These are phyloP conservation scores for Gloeostereum incarnatum DNA, from an alignment of 768 basidiomycete genomes.

Conservation along the genomic window DNA sequence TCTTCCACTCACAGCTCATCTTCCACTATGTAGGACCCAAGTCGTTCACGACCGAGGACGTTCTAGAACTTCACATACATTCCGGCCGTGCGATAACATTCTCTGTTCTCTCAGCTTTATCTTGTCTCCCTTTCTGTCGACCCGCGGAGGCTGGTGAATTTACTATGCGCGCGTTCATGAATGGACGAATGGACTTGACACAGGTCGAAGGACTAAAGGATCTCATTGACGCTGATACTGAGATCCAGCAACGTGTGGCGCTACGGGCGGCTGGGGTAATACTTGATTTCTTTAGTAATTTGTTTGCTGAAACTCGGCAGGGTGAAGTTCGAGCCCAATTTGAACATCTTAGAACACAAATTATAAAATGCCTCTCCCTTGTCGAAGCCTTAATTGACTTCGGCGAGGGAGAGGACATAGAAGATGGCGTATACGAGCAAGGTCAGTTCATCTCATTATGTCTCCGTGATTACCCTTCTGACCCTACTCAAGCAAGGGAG, in stretches of 20 bases:
- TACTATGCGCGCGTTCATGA: conserved; percentile 73
- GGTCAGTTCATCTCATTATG: conserved; percentile 29
- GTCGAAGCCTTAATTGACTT: conserved; percentile 91
- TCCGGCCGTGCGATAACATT: conserved; percentile 77
- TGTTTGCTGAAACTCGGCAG: conserved; percentile 25
- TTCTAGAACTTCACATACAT: conserved; percentile 80
- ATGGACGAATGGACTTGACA: conserved; percentile 76
- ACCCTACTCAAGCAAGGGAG: conserved; percentile 33
- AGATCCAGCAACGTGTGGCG: conserved; percentile 69
- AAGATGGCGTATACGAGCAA: conserved; percentile 68
- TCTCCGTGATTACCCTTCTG: background rate
- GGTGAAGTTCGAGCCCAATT: conserved; percentile 53
- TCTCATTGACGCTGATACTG: conserved; percentile 84
- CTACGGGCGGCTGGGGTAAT: conserved; percentile 55
- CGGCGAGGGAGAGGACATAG: conserved; percentile 85
- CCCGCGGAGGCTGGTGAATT: conserved; percentile 87
- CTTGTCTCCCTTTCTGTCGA: conserved; percentile 52
- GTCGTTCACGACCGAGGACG: conserved; percentile 80
- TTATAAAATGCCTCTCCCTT: conserved; percentile 66
- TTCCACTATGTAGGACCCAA: conserved; percentile 41
- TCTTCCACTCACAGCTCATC: conserved; percentile 1
- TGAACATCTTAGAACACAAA: conserved; percentile 52
- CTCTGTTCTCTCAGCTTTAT: conserved; percentile 57
- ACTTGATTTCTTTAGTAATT: background rate
- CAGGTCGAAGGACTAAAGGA: conserved; percentile 87